Conservation (phyloP, 257 asterid genomes). For the Scutellaria minor region DNA sequence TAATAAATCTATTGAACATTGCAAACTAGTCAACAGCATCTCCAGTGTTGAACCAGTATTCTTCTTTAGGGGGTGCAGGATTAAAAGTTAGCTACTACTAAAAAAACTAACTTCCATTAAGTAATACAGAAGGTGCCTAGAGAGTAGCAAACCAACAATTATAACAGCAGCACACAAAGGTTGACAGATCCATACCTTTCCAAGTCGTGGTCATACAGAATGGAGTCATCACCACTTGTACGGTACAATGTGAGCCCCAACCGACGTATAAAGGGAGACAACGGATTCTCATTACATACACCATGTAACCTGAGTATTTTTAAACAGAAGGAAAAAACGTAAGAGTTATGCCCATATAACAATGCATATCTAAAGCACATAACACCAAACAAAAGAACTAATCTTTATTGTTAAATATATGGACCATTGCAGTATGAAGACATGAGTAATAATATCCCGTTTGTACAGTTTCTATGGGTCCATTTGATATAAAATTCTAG, state of each 20-base stretch:
- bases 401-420: no score
- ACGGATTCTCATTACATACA: slow-evolving; percentile 97
- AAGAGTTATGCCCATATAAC: slow-evolving; percentile 4
- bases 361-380: slow-evolving; percentile 5
- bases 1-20: background rate
- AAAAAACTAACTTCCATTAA: slow-evolving; percentile 1
- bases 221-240: slow-evolving; percentile 95
- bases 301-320: slow-evolving; percentile 84
- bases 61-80: background rate
- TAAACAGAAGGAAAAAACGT: slow-evolving; percentile 20
- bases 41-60: background rate
- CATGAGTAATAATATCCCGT: background rate
- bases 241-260: slow-evolving; percentile 88
- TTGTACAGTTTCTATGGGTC: background rate
- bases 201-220: slow-evolving; percentile 93
- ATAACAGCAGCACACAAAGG: slow-evolving; percentile 24
- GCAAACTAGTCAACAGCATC: slow-evolving; percentile 22
- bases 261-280: slow-evolving; percentile 89
- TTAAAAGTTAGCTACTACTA: background rate
- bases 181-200: slow-evolving; percentile 67
- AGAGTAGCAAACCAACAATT: slow-evolving; percentile 2
- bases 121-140: background rate
- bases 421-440: background rate
- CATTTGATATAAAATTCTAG: background rate
- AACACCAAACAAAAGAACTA: slow-evolving; percentile 11